These are phyloP conservation scores for Echinosophora koreensis DNA, from an alignment of 306 rosid species.

Conservation along the genomic window DNA sequence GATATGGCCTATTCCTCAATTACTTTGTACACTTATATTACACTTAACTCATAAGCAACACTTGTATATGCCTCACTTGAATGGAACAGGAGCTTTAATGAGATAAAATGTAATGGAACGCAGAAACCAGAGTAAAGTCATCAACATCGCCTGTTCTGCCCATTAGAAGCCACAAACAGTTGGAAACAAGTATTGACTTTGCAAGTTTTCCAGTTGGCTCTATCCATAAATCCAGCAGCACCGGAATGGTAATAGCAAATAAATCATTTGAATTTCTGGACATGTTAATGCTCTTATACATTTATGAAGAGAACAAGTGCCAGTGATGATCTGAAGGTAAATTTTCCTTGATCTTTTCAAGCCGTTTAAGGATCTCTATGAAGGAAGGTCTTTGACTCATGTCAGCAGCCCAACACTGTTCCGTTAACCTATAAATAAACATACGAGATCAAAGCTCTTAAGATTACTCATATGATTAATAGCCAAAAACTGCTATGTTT, in stretches of 20 bases:
- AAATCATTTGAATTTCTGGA: constrained; percentile 48
- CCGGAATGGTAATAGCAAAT: constrained; percentile 48
- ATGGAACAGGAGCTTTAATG: constrained; percentile 30
- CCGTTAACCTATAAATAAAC: constrained; percentile 69
- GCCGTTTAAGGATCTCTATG: constrained; percentile 90
- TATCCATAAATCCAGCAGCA: constrained; percentile 53
- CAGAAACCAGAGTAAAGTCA: constrained; percentile 35
- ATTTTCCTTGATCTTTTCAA: constrained; percentile 84
- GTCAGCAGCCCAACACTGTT: constrained; percentile 88
- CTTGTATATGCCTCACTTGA: constrained; percentile 37
- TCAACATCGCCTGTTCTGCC: constrained; percentile 37
- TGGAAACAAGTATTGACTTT: constrained; percentile 36
- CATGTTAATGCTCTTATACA: constrained; percentile 34
- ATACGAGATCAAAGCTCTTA: constrained; percentile 33
- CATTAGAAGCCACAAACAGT: constrained; percentile 44
- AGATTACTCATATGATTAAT: constrained; percentile 38
- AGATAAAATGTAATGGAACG: constrained; percentile 13
- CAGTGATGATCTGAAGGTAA: constrained; percentile 80
- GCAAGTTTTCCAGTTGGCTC: constrained; percentile 47
- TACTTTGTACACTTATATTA: constrained; percentile 44
- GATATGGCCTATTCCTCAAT: constrained; percentile 39
- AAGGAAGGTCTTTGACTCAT: constrained; percentile 87
- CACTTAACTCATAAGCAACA: constrained; percentile 28
- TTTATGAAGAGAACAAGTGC: constrained; percentile 71
- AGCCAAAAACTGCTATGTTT: not conserved